Evolutionary conservation across 2,329 filamentous ascomycete species (phyloP).

Genomic region (Metarhizium brunneum): DNA sequence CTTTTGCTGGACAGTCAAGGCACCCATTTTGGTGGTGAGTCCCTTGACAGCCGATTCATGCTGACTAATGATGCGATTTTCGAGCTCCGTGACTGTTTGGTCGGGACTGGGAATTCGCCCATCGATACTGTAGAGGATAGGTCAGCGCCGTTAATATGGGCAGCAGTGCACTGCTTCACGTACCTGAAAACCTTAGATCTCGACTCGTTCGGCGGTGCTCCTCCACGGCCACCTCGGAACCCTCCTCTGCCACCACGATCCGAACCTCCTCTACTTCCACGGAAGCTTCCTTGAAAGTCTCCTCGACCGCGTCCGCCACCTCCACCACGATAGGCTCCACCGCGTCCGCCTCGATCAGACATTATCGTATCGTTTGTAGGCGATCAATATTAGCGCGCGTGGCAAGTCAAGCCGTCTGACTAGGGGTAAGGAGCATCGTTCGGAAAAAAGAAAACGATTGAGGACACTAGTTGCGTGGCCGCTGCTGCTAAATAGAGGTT

Average conservation of each 20-base stretch:
- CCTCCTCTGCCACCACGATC: conserved; percentile 7
- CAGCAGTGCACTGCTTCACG: conserved; percentile 1
- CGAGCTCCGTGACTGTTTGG: conserved; percentile 23
- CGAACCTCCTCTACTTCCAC: conserved; percentile 10
- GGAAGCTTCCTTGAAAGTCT: conserved; percentile 7
- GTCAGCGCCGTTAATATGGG: neutral
- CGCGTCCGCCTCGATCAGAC: conserved; percentile 19
- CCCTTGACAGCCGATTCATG: conserved; percentile 18
- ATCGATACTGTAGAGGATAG: conserved; percentile 12
- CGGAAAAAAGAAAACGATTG: neutral
- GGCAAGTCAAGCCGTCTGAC: neutral
- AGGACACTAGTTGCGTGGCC: neutral
- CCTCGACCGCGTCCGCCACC: conserved; percentile 11
- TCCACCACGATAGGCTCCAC: conserved; percentile 5
- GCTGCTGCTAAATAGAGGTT: neutral
- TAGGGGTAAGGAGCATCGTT: neutral
- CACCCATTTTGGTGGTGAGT: conserved; percentile 27
- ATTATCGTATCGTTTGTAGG: conserved; percentile 7
- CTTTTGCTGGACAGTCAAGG: conserved; percentile 19
- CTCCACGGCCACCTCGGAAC: conserved; percentile 10
- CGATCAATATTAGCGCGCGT: neutral
- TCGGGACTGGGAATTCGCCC: conserved; percentile 15
- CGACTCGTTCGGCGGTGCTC: conserved; percentile 13
- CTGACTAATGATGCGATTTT: conserved; percentile 27
- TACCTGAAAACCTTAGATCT: conserved; percentile 12